Evolutionary conservation across 2,329 filamentous ascomycete species (phyloP), one percentile per base, ranked within the genome.

Genomic region (Phialophora verrucosa): DNA sequence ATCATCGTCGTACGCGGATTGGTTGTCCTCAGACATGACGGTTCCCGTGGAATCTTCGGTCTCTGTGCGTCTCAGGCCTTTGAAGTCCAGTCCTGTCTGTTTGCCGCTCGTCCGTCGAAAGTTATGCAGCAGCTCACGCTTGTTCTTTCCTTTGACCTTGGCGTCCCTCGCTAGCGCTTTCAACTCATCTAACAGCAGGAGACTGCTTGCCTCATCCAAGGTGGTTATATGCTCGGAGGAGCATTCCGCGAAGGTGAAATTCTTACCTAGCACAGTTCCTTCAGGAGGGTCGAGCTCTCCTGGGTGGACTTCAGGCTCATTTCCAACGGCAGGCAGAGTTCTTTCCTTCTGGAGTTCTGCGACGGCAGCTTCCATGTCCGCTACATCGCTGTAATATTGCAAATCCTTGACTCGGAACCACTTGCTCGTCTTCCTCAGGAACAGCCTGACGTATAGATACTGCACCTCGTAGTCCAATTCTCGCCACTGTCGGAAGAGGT

Each of bases 401-500:
- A 99, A 79, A 25, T 88, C 87, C 73, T 85, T 87, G 69, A 92
- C 85, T 10, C 95, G 89, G 81, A 97, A 93, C 95, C 95, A 99
- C 1, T 89, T 88, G 25, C 91, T 91, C 1, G 92, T 92, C 77
- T 99, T 99, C 55, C 95, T 88, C 2, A 99, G 83, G 75, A 99
- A 99, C 1, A 99, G 81, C 25, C 95, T 88, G 14, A 98, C 93
- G 74, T 83, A 97, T 87, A 99, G 79, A 78, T 96, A 98, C 74
- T 98, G 93, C 20, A 92, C 85, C 75, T 97, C 92, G 75, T 97
- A 98, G 31, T 83, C 82, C 59, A 98, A 76, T 0, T 79, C 77
- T 66, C 82, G 86, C 93, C 94, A 99, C 65, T 88, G 83, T 2
- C 82, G 79, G 75, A 99, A 98, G 0, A 98, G 84, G 14, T 85